Evolutionary conservation across 148 eudicot species (phyloP).

Genomic region (Silene conica): DNA sequence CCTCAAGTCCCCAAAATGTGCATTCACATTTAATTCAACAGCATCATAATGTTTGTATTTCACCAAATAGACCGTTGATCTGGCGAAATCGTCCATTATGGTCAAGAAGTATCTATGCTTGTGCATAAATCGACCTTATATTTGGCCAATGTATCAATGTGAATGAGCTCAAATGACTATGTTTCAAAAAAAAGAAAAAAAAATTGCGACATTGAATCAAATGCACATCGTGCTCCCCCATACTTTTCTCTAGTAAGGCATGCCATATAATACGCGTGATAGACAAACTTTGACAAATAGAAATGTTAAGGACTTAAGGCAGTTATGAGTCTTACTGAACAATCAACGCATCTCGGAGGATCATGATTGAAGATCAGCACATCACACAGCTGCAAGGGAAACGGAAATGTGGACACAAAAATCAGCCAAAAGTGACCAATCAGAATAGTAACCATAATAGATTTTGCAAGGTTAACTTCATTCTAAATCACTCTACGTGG

Average conservation of each 20-base stretch:
- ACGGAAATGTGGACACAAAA: conserved; percentile 14
- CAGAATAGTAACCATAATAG: conserved; percentile 12
- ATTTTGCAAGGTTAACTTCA: not conserved
- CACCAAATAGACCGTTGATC: no score
- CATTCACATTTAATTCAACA: no score
- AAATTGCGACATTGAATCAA: no score
- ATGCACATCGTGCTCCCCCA: no score
- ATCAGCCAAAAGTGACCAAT: conserved; percentile 12
- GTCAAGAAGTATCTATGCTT: no score
- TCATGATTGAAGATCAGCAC: conserved; percentile 88
- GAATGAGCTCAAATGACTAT: no score
- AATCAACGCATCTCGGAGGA: conserved; percentile 71
- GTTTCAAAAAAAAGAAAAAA: no score
- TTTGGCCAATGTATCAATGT: no score
- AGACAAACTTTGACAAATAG: not conserved
- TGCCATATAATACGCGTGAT: not conserved
- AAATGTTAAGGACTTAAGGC: not conserved
- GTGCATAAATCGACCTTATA: no score
- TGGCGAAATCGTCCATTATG: no score
- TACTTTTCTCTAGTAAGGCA: not conserved
- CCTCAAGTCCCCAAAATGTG: not conserved
- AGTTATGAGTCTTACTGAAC: conserved; percentile 45
- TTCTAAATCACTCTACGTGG: not conserved
- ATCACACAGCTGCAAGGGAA: conserved; percentile 69
- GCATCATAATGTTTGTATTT: no score